Conservation (phyloP, 176 grass and related monocot species). For the sorghum (Sorghum bicolor) region DNA sequence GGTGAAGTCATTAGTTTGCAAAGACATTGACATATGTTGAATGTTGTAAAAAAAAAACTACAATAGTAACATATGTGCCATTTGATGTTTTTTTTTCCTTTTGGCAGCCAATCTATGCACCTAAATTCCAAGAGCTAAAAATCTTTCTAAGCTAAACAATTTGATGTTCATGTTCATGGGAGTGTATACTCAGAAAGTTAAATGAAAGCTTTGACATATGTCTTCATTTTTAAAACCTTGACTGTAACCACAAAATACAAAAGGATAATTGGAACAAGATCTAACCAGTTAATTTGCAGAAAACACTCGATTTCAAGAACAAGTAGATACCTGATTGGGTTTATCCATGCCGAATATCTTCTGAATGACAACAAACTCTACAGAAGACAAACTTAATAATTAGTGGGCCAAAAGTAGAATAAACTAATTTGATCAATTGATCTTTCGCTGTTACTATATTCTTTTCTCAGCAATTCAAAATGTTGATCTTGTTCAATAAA, state of each 20-base stretch:
- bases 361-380: constrained; percentile 92
- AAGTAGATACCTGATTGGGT: constrained; percentile 81
- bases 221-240: background rate
- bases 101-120: background rate
- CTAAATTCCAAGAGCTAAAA: background rate
- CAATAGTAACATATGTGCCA: background rate
- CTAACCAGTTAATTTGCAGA: background rate
- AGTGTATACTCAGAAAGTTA: background rate
- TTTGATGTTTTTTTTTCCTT: background rate
- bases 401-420: constrained; percentile 7
- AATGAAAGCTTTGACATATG: background rate
- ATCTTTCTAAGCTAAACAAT: background rate
- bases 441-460: background rate
- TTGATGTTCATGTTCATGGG: background rate
- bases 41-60: background rate
- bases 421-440: background rate
- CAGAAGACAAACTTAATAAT: constrained; percentile 33
- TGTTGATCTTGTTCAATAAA: constrained; percentile 1
- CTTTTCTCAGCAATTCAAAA: background rate
- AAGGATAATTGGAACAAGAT: background rate
- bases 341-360: constrained; percentile 92
- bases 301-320: constrained; percentile 1
- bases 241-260: background rate
- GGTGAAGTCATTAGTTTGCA: background rate
- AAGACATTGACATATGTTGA: background rate